Evolutionary conservation across 805 yeast genomes (phyloP).

Genomic region (Hermanozyma aechmeae): DNA sequence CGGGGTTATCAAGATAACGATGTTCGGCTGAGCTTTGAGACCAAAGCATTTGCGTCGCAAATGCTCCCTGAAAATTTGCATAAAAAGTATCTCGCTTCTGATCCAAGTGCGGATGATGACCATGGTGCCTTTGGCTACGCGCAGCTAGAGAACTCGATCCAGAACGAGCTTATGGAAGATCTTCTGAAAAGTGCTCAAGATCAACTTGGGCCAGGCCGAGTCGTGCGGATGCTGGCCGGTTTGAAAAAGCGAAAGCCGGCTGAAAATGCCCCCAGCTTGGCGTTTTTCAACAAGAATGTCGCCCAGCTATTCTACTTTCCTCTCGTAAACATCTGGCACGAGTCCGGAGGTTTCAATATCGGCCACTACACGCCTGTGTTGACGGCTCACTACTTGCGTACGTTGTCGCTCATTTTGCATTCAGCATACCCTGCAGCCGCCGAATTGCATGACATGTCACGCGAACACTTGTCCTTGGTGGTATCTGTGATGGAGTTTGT

Average conservation of each 20-base stretch:
- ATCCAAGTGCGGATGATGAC: conserved; percentile 7
- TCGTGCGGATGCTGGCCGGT: too few relatives aligned
- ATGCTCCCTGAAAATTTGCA: conserved; percentile 42
- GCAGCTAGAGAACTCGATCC: conserved; percentile 13
- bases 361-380: conserved; percentile 49
- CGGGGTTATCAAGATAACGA: conserved; percentile 48
- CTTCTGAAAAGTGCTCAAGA: conserved; percentile 18
- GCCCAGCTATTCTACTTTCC: conserved; percentile 44
- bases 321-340: conserved; percentile 42
- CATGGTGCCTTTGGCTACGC: conserved; percentile 9
- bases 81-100: conserved; percentile 22
- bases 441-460: conserved; percentile 46
- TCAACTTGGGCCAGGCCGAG: too few relatives aligned
- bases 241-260: too few relatives aligned
- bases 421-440: conserved; percentile 47
- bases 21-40: conserved; percentile 26
- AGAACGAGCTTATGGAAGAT: conserved; percentile 24
- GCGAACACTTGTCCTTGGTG: conserved; percentile 39
- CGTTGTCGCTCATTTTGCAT: conserved; percentile 47
- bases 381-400: conserved; percentile 49
- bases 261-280: too few relatives aligned
- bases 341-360: conserved; percentile 35
- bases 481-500: conserved; percentile 7
- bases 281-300: conserved; percentile 30
- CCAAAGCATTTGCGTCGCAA: conserved; percentile 25